A percentile compares a stretch with the other conserved stretches of the same genome.
Conservation (phyloP, 2,329 filamentous ascomycete genomes). For the Ceratocystis diversiconidia region DNA sequence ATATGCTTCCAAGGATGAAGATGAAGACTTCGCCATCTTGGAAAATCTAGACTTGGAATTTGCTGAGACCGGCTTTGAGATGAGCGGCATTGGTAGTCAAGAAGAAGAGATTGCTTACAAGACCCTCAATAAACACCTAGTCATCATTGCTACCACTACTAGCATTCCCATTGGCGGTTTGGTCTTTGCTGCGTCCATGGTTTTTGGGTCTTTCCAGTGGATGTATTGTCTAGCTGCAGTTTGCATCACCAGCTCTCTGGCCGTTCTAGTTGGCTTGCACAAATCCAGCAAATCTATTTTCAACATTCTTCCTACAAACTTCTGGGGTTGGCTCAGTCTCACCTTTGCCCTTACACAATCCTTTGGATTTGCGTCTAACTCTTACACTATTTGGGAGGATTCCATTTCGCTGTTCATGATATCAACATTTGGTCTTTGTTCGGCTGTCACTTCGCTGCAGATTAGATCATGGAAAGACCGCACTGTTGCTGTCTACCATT, state of each 20-base stretch:
- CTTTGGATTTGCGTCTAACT: constrained; percentile 92
- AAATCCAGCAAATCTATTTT: constrained; percentile 31
- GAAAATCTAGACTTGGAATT: constrained; percentile 45
- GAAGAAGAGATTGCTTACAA: constrained; percentile 25
- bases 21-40: constrained; percentile 39
- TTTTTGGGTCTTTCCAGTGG: constrained; percentile 28
- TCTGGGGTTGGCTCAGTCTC: constrained; percentile 81
- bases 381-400: constrained; percentile 98
- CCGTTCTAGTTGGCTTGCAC: constrained; percentile 31
- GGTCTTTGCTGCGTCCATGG: constrained; percentile 22
- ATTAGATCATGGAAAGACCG: constrained; percentile 53
- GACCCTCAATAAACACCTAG: constrained; percentile 28
- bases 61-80: constrained; percentile 43
- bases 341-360: constrained; percentile 76
- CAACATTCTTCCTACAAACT: constrained; percentile 51
- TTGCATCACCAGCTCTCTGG: constrained; percentile 32
- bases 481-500: constrained; percentile 69
- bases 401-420: constrained; percentile 87
- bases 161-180: constrained; percentile 25
- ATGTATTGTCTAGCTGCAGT: constrained; percentile 25
- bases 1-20: constrained; percentile 50
- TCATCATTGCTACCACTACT: constrained; percentile 27
- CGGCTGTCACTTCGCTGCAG: constrained; percentile 59
- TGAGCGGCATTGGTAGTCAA: constrained; percentile 28
- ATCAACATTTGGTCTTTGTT: constrained; percentile 68